These are phyloP conservation scores for Collybiopsis luxurians DNA, from an alignment of 768 basidiomycete species.

Conservation along the genomic window DNA sequence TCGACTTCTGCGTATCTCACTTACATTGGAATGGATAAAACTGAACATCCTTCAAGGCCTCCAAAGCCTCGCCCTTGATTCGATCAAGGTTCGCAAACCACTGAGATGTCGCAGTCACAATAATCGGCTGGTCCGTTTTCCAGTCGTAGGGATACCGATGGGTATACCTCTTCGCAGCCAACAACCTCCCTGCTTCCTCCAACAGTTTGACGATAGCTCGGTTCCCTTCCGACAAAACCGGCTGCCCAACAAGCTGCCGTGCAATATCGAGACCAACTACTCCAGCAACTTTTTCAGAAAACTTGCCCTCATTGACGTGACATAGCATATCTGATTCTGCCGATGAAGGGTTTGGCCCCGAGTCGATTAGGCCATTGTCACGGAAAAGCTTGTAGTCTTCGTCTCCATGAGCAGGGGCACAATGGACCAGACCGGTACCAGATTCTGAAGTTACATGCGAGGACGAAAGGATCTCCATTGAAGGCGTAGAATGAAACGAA, in stretches of 20 bases:
- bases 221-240: slow-evolving; percentile 72
- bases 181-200: slow-evolving; percentile 48
- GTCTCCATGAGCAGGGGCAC: slow-evolving; percentile 90
- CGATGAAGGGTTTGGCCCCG: slow-evolving; percentile 3
- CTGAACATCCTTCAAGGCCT: slow-evolving; percentile 62
- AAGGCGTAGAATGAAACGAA: slow-evolving; percentile 20
- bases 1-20: slow-evolving; percentile 1
- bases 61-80: slow-evolving; percentile 75
- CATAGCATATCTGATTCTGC: slow-evolving; percentile 52
- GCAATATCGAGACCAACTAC: slow-evolving; percentile 53
- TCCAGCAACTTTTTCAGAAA: slow-evolving; percentile 54
- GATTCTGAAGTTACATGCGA: slow-evolving; percentile 79
- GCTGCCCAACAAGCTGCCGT: slow-evolving; percentile 55
- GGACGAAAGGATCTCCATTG: slow-evolving; percentile 57
- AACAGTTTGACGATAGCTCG: slow-evolving; percentile 65
- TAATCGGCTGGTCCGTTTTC: slow-evolving; percentile 92
- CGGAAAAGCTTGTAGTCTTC: slow-evolving; percentile 87
- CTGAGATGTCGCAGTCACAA: slow-evolving; percentile 89
- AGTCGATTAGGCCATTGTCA: slow-evolving; percentile 46
- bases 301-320: slow-evolving; percentile 82
- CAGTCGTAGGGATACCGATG: slow-evolving; percentile 97
- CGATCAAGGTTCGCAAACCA: slow-evolving; percentile 94
- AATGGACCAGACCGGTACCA: slow-evolving; percentile 96
- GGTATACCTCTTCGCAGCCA: slow-evolving; percentile 67
- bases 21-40: slow-evolving; percentile 79